Evolutionary conservation across 768 basidiomycete genomes (phyloP).

Genomic region (Podaxis sp.): DNA sequence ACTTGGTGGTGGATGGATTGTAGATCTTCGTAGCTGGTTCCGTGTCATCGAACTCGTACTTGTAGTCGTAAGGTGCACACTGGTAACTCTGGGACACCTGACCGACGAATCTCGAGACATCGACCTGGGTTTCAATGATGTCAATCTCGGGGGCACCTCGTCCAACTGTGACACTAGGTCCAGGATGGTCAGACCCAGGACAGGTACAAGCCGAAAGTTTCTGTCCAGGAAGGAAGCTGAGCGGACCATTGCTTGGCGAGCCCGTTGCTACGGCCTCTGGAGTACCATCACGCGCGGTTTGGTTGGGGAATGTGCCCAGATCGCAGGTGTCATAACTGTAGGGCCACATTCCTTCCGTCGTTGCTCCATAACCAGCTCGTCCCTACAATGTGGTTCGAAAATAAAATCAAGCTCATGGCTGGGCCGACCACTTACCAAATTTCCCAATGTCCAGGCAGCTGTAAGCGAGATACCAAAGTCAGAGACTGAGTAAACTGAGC

Average conservation of each 20-base stretch:
- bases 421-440: slow-evolving; percentile 38
- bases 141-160: slow-evolving; percentile 91
- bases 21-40: slow-evolving; percentile 52
- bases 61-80: slow-evolving; percentile 71
- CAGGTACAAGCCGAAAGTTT: slow-evolving; percentile 86
- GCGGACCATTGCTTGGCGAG: slow-evolving; percentile 38
- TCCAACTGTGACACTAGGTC: slow-evolving; percentile 63
- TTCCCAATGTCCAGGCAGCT: slow-evolving; percentile 75
- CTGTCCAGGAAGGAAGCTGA: slow-evolving; percentile 87
- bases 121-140: slow-evolving; percentile 78
- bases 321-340: slow-evolving; percentile 85
- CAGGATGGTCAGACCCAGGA: slow-evolving; percentile 83
- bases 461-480: neutral
- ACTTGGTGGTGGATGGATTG: slow-evolving; percentile 44
- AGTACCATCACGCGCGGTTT: slow-evolving; percentile 57
- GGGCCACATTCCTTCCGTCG: slow-evolving; percentile 84
- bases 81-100: slow-evolving; percentile 81
- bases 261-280: slow-evolving; percentile 59
- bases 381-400: slow-evolving; percentile 44
- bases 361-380: slow-evolving; percentile 84
- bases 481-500: neutral
- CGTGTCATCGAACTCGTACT: slow-evolving; percentile 57
- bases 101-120: slow-evolving; percentile 46
- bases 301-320: slow-evolving; percentile 79
- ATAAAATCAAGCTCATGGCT: neutral